phyloP scores from a whole-genome alignment of 805 yeast genomes.

The Nakazawaea anatomiae region DNA sequence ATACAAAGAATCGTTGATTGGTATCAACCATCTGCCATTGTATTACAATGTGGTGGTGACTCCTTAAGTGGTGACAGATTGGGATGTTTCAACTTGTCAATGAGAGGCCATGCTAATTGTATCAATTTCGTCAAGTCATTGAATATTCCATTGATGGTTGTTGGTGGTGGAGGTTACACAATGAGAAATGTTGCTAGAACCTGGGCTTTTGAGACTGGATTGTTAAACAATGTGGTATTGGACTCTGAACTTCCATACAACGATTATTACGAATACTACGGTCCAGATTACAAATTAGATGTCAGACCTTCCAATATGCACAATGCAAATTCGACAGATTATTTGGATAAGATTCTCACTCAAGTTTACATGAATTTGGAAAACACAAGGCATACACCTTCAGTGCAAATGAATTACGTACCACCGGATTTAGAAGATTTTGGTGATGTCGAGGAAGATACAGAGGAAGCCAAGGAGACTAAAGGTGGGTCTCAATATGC shows the following conservation, averaged over 20 bases:
- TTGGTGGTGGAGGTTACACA: constrained; percentile 99
- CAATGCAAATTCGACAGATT: constrained; percentile 92
- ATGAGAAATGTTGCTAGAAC: constrained; percentile 94
- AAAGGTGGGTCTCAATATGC: constrained; percentile 88
- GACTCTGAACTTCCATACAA: constrained; percentile 83
- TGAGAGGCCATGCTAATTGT: constrained; percentile 95
- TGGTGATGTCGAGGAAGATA: constrained; percentile 72
- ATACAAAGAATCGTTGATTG: constrained; percentile 70
- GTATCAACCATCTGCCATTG: constrained; percentile 95
- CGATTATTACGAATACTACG: constrained; percentile 95
- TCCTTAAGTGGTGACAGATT: constrained; percentile 92
- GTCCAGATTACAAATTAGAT: constrained; percentile 93
- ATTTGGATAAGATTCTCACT: constrained; percentile 74
- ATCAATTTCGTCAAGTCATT: constrained; percentile 81
- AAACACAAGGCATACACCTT: constrained; percentile 93
- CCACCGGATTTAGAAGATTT: constrained; percentile 85
- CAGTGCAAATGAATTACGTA: constrained; percentile 86
- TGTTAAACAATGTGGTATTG: constrained; percentile 71
- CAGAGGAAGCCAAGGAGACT: constrained; percentile 72
- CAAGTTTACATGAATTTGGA: constrained; percentile 76
- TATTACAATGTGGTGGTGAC: constrained; percentile 98
- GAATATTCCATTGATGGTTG: constrained; percentile 84
- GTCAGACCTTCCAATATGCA: constrained; percentile 96
- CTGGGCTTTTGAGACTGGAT: constrained; percentile 92
- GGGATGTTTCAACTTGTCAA: constrained; percentile 92